These are phyloP conservation scores for Boletus reticulatus DNA, from an alignment of 768 basidiomycete species.

Conservation along the genomic window DNA sequence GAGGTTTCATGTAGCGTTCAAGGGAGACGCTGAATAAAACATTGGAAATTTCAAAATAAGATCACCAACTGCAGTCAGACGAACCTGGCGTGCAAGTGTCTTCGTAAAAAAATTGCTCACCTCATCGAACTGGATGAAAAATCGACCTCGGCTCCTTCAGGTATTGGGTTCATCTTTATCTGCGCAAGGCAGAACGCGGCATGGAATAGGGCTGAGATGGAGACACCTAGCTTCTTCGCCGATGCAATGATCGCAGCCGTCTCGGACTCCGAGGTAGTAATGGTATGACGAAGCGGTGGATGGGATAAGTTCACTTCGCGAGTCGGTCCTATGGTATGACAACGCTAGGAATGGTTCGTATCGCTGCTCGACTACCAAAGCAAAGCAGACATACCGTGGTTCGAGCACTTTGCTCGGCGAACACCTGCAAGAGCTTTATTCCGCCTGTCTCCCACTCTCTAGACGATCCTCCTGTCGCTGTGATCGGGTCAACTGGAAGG, in stretches of 20 bases:
- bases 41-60: not conserved
- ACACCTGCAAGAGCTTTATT: constrained; percentile 12
- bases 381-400: constrained; percentile 1
- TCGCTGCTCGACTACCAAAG: not conserved
- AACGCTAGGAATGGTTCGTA: not conserved
- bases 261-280: not conserved
- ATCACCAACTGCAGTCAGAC: not conserved
- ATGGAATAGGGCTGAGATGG: constrained; percentile 17
- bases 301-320: constrained; percentile 5
- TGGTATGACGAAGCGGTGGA: constrained; percentile 2
- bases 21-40: constrained; percentile 9
- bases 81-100: not conserved
- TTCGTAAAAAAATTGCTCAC: constrained; percentile 3
- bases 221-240: constrained; percentile 10
- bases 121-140: constrained; percentile 6
- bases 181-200: constrained; percentile 23
- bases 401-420: not conserved
- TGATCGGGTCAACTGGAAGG: constrained; percentile 25
- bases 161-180: constrained; percentile 18
- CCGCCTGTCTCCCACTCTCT: constrained; percentile 17
- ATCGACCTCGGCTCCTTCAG: constrained; percentile 12
- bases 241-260: constrained; percentile 10
- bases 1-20: constrained; percentile 19
- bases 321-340: constrained; percentile 7
- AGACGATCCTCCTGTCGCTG: constrained; percentile 22